Conservation (phyloP, 2,329 filamentous ascomycete genomes). For the Fusarium domesticum region DNA sequence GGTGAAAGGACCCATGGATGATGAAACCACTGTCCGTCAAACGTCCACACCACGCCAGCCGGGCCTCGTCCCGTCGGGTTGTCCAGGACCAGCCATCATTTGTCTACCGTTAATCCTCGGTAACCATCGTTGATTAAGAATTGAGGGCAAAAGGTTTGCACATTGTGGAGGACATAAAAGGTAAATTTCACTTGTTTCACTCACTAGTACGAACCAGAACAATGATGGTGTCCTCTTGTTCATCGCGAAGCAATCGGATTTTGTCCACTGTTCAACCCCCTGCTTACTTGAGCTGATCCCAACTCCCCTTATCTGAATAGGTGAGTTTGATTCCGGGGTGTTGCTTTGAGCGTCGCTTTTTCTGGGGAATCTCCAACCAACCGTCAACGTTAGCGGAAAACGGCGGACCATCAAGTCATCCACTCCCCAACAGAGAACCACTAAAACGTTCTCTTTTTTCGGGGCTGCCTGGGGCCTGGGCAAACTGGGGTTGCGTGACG, state of each 20-base stretch:
- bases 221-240: no score
- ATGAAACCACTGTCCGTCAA: slow-evolving; percentile 27
- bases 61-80: slow-evolving; percentile 6
- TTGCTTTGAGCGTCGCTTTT: not conserved
- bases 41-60: slow-evolving; percentile 21
- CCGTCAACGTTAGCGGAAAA: not conserved
- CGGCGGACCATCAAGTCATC: not conserved
- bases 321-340: slow-evolving; percentile 7
- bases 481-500: slow-evolving; percentile 27
- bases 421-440: no score
- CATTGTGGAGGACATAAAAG: no score
- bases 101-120: no score
- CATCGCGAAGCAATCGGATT: no score
- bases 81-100: no score
- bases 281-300: not conserved
- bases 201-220: no score
- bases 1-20: slow-evolving; percentile 1
- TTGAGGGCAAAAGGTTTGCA: no score
- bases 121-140: no score
- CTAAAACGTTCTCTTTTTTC: not conserved
- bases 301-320: not conserved
- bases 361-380: not conserved
- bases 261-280: not conserved
- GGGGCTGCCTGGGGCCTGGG: slow-evolving; percentile 17
- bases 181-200: no score